Percentiles rank a stretch among this genome's conserved stretches.
These are phyloP conservation scores for Trapa bicornis DNA, from an alignment of 345 rosid genomes.

Conservation along the genomic window DNA sequence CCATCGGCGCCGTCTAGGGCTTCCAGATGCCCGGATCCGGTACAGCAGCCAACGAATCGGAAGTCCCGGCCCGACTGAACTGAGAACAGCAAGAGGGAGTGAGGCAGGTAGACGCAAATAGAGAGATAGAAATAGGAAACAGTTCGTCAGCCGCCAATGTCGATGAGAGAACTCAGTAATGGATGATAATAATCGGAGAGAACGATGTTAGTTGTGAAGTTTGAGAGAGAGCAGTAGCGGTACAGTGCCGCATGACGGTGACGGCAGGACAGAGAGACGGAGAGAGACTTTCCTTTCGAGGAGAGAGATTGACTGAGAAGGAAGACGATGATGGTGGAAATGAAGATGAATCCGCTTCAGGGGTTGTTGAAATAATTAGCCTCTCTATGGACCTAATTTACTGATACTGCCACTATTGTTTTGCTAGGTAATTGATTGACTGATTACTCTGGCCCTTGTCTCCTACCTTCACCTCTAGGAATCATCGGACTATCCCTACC, in stretches of 20 bases:
- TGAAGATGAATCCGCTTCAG: conserved; percentile 15
- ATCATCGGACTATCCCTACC: no score
- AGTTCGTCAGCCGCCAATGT: neutral
- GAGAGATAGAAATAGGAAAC: neutral
- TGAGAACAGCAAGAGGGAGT: neutral
- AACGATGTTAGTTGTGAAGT: neutral
- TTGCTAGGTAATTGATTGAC: no score
- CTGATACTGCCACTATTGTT: conserved; percentile 29
- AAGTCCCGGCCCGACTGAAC: conserved; percentile 4
- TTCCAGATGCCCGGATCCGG: conserved; percentile 32
- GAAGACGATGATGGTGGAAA: conserved; percentile 9
- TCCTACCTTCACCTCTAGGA: no score
- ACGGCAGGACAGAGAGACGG: conserved; percentile 1
- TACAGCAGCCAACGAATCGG: conserved; percentile 9
- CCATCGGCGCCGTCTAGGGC: conserved; percentile 59
- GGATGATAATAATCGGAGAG: conserved; percentile 5
- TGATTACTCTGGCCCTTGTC: no score
- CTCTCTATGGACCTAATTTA: conserved; percentile 16
- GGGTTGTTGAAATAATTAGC: conserved; percentile 15
- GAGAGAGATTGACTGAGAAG: conserved; percentile 19
- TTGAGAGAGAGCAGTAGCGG: conserved; percentile 16
- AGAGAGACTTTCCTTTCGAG: conserved; percentile 10
- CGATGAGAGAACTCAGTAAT: neutral
- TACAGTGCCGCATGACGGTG: conserved; percentile 27
- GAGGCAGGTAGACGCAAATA: neutral